phyloP scores from a whole-genome alignment of 495 filamentous ascomycete genomes.

The Penicillium desertorum region DNA sequence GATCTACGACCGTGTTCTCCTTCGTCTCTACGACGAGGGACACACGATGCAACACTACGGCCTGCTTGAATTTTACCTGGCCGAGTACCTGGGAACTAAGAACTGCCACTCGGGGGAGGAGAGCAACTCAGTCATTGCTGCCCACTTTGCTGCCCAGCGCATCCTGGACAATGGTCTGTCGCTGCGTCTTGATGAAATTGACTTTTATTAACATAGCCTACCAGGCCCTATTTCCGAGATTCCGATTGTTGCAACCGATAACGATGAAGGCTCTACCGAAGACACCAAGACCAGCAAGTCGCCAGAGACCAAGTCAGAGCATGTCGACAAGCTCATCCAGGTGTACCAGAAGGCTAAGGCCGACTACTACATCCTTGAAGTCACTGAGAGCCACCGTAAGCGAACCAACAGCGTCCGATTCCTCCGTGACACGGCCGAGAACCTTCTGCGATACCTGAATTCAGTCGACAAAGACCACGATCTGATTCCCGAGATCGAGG shows the following conservation, averaged over 20 bases:
- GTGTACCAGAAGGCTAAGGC: slow-evolving; percentile 41
- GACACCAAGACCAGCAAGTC: neutral
- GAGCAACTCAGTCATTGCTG: slow-evolving; percentile 4
- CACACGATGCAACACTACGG: slow-evolving; percentile 25
- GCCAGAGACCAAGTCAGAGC: neutral
- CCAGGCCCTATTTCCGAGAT: slow-evolving; percentile 4
- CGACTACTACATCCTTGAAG: slow-evolving; percentile 33
- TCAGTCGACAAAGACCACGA: slow-evolving; percentile 23
- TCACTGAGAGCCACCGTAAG: slow-evolving; percentile 20
- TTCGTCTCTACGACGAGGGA: slow-evolving; percentile 33
- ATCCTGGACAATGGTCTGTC: slow-evolving; percentile 13
- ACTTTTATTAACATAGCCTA: neutral
- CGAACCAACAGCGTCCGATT: slow-evolving; percentile 40
- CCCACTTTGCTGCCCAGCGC: slow-evolving; percentile 14
- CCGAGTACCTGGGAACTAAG: slow-evolving; percentile 40
- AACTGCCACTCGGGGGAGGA: neutral
- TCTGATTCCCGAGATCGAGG: slow-evolving; percentile 35
- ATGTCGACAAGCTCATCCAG: slow-evolving; percentile 32
- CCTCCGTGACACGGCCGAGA: slow-evolving; percentile 52
- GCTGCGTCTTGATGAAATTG: neutral
- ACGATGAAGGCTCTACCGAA: neutral
- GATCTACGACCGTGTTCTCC: slow-evolving; percentile 41
- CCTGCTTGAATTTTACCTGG: slow-evolving; percentile 41
- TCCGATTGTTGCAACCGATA: neutral
- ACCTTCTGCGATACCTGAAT: slow-evolving; percentile 38